phyloP scores from a whole-genome alignment of 345 rosid genomes.

The Pseudoturritis turrita region DNA sequence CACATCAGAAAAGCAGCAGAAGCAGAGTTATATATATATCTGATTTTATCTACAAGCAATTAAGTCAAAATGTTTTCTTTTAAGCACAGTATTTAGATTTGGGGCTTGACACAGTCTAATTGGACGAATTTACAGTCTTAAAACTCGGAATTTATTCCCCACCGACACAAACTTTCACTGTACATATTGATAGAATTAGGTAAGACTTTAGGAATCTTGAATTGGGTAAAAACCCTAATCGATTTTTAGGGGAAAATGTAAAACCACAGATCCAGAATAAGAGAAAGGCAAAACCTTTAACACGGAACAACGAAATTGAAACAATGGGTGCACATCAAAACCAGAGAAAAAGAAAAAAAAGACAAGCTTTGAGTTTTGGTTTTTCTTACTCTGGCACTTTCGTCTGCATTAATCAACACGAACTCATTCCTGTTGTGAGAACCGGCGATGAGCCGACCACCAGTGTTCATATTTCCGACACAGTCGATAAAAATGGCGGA shows the following conservation, averaged over 20 bases:
- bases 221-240: background rate
- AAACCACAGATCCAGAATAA: conserved; percentile 24
- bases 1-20: background rate
- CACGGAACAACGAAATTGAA: background rate
- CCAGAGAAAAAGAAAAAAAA: background rate
- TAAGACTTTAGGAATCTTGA: background rate
- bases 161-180: conserved; percentile 28
- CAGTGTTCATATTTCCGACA: conserved; percentile 48
- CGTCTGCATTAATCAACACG: conserved; percentile 78
- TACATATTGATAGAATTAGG: background rate
- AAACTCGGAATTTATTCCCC: background rate
- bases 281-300: conserved; percentile 15
- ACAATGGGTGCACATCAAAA: background rate
- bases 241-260: background rate
- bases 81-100: background rate
- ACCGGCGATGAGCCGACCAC: conserved; percentile 84
- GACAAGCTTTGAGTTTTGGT: background rate
- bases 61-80: background rate
- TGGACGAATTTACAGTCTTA: background rate
- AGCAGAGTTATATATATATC: background rate
- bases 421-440: conserved; percentile 92
- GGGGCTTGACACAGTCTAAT: background rate
- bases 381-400: conserved; percentile 55
- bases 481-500: background rate
- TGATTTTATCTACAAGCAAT: background rate